Evolutionary conservation across 2,329 filamentous ascomycete genomes (phyloP).

Genomic region (Mollisiaceae sp.): DNA sequence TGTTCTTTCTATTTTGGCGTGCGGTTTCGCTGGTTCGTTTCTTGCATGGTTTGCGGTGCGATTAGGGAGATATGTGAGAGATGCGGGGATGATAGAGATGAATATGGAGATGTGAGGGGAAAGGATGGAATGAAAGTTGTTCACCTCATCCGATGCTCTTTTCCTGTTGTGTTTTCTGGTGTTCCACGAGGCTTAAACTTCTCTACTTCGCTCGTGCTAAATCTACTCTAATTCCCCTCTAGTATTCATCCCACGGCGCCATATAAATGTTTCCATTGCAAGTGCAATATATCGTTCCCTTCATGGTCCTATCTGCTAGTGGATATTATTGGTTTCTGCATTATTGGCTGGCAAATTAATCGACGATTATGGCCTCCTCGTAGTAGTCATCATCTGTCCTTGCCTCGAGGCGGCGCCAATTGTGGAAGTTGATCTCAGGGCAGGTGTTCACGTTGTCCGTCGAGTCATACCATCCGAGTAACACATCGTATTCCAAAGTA

Average conservation of each 20-base stretch:
- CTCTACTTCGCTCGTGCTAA: neutral
- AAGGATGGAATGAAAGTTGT: neutral
- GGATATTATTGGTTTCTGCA: neutral
- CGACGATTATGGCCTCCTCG: neutral
- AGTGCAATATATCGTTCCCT: too few relatives aligned
- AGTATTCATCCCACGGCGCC: too few relatives aligned
- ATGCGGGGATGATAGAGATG: neutral
- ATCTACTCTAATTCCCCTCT: neutral
- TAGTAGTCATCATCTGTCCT: neutral
- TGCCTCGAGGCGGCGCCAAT: neutral
- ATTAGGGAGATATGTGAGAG: neutral
- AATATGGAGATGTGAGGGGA: neutral
- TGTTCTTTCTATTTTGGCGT: neutral
- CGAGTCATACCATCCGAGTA: neutral
- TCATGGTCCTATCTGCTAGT: neutral
- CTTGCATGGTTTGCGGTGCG: conserved; percentile 11
- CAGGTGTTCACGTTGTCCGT: neutral
- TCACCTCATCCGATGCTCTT: neutral
- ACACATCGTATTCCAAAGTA: neutral
- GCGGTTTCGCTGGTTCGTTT: neutral
- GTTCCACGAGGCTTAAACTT: neutral
- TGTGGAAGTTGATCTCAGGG: neutral
- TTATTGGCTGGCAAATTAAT: neutral
- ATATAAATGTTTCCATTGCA: too few relatives aligned
- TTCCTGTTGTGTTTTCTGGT: neutral